Conservation (phyloP, 306 rosid genomes). For the Oxytropis ochrocephala region DNA sequence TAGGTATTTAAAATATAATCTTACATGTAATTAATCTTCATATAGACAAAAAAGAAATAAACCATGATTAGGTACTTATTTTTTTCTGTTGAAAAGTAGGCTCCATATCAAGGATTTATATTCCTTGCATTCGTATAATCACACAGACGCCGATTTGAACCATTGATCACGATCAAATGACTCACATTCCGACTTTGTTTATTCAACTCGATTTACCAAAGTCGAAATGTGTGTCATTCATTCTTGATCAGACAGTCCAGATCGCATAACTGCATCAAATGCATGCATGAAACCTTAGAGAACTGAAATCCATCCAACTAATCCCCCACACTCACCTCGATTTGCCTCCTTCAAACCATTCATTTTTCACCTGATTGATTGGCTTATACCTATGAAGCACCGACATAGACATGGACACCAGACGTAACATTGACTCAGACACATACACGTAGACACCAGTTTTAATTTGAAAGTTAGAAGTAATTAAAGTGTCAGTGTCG, state of each 20-base stretch:
- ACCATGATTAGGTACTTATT: conserved; percentile 17
- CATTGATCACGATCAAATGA: not conserved
- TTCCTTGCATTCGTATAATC: not conserved
- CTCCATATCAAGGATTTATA: not conserved
- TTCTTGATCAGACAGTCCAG: not conserved
- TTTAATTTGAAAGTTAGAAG: too few species aligned
- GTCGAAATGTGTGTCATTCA: not conserved
- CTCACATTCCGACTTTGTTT: not conserved
- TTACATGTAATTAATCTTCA: conserved; percentile 26
- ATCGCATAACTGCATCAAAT: not conserved
- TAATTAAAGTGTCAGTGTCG: too few species aligned
- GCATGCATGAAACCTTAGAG: not conserved
- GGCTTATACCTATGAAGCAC: too few species aligned
- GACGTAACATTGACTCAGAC: too few species aligned
- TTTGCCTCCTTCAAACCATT: not conserved
- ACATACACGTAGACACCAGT: too few species aligned
- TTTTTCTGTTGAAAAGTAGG: not conserved
- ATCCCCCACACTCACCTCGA: not conserved
- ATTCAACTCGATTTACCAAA: not conserved
- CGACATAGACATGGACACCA: too few species aligned
- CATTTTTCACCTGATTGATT: not conserved
- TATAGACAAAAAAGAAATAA: conserved; percentile 2
- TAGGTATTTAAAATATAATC: conserved; percentile 3
- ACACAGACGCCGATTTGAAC: not conserved
- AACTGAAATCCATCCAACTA: not conserved